phyloP scores from a whole-genome alignment of 768 basidiomycete genomes.

The Mrakia gelida region DNA sequence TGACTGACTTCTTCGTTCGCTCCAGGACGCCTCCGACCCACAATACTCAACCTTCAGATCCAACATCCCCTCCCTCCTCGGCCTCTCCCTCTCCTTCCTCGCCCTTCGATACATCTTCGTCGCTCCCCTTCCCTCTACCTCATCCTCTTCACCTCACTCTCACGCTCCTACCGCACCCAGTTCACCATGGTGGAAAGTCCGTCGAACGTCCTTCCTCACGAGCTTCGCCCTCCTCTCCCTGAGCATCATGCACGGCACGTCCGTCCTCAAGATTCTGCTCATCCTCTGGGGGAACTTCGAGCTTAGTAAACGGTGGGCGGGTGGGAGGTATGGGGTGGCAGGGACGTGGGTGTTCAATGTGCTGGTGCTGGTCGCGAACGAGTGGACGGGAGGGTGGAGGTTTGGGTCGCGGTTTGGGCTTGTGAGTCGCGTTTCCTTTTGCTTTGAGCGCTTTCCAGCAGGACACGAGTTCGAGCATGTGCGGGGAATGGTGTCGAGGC shows the following conservation, averaged over 20 bases:
- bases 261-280: conserved; percentile 66
- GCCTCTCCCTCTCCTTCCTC: conserved; percentile 56
- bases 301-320: conserved; percentile 50
- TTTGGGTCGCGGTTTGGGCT: conserved; percentile 59
- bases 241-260: conserved; percentile 71
- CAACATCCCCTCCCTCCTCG: conserved; percentile 63
- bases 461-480: not conserved
- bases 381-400: conserved; percentile 61
- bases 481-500: too few relatives aligned
- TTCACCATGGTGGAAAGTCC: conserved; percentile 38
- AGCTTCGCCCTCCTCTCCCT: conserved; percentile 63
- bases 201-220: conserved; percentile 58
- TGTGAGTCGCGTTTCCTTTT: not conserved
- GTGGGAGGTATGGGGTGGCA: conserved; percentile 34
- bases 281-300: conserved; percentile 69
- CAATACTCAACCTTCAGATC: conserved; percentile 86
- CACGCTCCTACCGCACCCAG: conserved; percentile 33
- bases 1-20: not conserved
- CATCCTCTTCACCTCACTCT: not conserved
- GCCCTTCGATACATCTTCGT: conserved; percentile 54
- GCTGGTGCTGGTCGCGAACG: conserved; percentile 68
- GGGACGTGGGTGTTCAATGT: conserved; percentile 74
- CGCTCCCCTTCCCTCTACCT: not conserved
- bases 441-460: not conserved
- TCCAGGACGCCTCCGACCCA: conserved; percentile 82